Conservation (phyloP, 768 basidiomycete species). For the Suillus placidus region DNA sequence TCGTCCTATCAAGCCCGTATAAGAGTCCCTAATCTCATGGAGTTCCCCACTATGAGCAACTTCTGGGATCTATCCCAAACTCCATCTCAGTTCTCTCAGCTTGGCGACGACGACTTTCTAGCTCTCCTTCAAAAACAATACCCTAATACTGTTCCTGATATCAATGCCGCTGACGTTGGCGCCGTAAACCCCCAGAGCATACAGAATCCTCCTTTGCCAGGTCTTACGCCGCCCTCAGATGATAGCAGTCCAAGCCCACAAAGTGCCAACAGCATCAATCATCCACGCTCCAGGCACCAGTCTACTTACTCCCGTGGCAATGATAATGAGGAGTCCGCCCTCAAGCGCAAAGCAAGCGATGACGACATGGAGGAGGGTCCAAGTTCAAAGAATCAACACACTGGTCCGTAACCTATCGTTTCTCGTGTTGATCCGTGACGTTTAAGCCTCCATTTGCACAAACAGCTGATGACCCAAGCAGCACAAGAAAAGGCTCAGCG, state of each 20-base stretch:
- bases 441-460: background rate
- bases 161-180: conserved; percentile 34
- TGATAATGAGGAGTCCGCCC: conserved; percentile 47
- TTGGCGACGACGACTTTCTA: conserved; percentile 78
- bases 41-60: conserved; percentile 46
- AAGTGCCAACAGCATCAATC: conserved; percentile 41
- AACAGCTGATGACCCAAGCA: conserved; percentile 27
- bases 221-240: conserved; percentile 65
- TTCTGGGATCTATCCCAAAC: conserved; percentile 73
- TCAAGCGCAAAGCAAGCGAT: conserved; percentile 80
- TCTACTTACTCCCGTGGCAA: conserved; percentile 30
- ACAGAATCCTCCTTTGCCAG: conserved; percentile 47
- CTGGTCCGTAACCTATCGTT: conserved; percentile 42
- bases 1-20: background rate
- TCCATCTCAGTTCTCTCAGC: conserved; percentile 55
- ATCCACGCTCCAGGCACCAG: conserved; percentile 23
- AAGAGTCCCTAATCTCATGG: conserved; percentile 18
- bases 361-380: conserved; percentile 67
- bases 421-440: background rate
- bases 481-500: conserved; percentile 29
- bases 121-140: conserved; percentile 80
- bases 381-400: conserved; percentile 67
- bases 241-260: conserved; percentile 82
- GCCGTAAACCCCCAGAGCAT: conserved; percentile 65
- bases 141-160: conserved; percentile 34